Evolutionary conservation across 2,329 filamentous ascomycete species (phyloP), one percentile per base, ranked within the genome.

Genomic region (Penicillium hordei): DNA sequence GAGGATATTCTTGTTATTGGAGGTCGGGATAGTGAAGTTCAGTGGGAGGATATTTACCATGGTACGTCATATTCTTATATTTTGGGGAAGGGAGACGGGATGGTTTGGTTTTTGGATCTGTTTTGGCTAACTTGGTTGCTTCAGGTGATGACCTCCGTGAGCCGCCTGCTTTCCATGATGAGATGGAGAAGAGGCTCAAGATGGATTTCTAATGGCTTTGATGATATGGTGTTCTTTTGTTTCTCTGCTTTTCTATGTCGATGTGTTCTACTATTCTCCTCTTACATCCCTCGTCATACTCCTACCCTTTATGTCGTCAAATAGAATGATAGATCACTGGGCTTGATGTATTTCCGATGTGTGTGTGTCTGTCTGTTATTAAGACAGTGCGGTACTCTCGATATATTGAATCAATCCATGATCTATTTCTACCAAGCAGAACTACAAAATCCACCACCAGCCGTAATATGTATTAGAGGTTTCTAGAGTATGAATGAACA

Each of bases 41-140:
- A 83, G 9, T 99, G 94, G 94, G 94, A 99, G 82, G 94, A 97
- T 80, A 86, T 99, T 21, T 97, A 89, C 73, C 86, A 83, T 21
- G 91, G 91, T 78, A 75, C 73, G 76, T 77, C 59, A 3, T 1
- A 12, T 15, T 46, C 12, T 23, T 21, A 31, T 19, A 2, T 34
- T 17, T 13, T 13, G 31, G 31, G 33, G 5, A 27, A 5, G 5
- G 27, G 27, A 5, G 27, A 27, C 5, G 5, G 27, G 27, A 5
- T 8, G 5, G 27, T 27, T 27, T 27, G 27, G 27, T 5, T 6
- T 6, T 34, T 23, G 39, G 27, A 53, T 45, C 36, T 36, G 25
- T 38, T 40, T 31, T 61, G 44, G 51, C 48, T 61, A 21, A 42
- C 38, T 43, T 38, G 23, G 39, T 44, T 50, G 66, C 40, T 67